Conservation (phyloP, 2,329 filamentous ascomycete genomes). For the Apiospora saccharicola region DNA sequence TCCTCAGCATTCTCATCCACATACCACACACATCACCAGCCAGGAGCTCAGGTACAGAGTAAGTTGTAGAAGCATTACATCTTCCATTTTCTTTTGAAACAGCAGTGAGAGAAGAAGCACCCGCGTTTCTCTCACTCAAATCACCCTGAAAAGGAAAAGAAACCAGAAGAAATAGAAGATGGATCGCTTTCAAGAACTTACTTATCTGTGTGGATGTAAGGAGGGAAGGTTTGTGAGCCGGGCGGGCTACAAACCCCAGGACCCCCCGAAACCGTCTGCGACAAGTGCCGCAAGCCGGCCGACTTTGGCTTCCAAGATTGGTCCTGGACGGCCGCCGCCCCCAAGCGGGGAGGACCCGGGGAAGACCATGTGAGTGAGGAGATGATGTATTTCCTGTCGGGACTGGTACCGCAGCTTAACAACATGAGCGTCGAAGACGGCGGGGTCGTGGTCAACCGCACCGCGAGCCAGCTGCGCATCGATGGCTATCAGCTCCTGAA, state of each 20-base stretch:
- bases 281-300: not conserved
- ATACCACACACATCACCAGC: conserved; percentile 1
- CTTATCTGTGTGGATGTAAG: conserved; percentile 8
- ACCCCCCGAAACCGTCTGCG: not conserved
- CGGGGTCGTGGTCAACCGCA: not conserved
- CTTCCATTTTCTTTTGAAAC: not conserved
- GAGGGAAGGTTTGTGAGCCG: not conserved
- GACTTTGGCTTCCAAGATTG: not conserved
- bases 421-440: not conserved
- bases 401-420: not conserved
- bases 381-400: conserved; percentile 2
- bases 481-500: not conserved
- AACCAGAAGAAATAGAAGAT: not conserved
- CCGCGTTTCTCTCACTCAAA: not conserved
- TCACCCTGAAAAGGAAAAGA: not conserved
- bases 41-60: conserved; percentile 17
- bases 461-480: not conserved
- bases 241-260: not conserved
- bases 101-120: conserved; percentile 2
- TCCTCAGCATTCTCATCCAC: not conserved
- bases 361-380: not conserved
- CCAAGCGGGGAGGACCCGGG: not conserved
- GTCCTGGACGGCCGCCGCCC: not conserved
- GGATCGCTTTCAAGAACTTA: not conserved
- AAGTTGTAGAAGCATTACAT: not conserved